Conservation (phyloP, 306 rosid genomes). For the Cucurbita moschata region DNA sequence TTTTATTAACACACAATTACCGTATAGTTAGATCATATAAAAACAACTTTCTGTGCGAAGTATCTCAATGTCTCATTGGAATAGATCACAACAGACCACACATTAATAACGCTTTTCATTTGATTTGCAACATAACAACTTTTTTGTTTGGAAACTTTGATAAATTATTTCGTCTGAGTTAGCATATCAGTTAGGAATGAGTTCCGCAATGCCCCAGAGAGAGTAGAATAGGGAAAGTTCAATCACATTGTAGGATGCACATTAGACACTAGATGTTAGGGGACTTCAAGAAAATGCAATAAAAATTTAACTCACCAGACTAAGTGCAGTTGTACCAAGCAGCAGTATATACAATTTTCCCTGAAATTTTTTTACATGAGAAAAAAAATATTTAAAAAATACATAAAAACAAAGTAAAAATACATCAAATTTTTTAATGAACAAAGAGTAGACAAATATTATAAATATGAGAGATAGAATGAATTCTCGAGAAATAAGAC, state of each 20-base stretch:
- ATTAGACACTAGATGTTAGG: not conserved
- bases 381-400: not conserved
- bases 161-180: not conserved
- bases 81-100: not conserved
- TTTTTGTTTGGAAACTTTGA: not conserved
- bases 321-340: slow-evolving; percentile 92
- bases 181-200: not conserved
- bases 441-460: not conserved
- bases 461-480: not conserved
- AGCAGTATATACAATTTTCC: slow-evolving; percentile 82
- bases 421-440: not conserved
- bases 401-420: too few species aligned
- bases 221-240: not conserved
- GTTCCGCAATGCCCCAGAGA: not conserved
- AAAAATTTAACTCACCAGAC: slow-evolving; percentile 42
- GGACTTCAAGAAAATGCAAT: not conserved
- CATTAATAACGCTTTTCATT: not conserved
- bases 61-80: not conserved
- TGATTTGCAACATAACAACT: slow-evolving; percentile 3
- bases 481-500: not conserved
- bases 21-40: not conserved
- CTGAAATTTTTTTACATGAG: slow-evolving; percentile 24
- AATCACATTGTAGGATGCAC: not conserved
- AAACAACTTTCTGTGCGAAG: not conserved
- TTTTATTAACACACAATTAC: not conserved